A percentile compares a stretch with the other conserved stretches of the same genome.
Conservation (phyloP, 331 rosid species). For the Saraca asoca region DNA sequence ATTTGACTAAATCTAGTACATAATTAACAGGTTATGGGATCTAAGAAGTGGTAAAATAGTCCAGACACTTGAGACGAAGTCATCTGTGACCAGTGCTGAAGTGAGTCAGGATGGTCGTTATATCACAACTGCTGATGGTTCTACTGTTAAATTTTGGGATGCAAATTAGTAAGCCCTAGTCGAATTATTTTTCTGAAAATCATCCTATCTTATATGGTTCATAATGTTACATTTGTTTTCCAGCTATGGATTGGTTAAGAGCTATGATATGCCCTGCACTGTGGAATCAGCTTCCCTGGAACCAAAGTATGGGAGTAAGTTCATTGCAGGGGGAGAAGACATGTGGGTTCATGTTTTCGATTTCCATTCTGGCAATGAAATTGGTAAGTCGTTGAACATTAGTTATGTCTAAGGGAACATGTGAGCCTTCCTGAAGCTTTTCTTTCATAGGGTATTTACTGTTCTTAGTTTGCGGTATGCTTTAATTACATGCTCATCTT, state of each 20-base stretch:
- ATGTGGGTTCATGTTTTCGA: slow-evolving; percentile 97
- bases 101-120: slow-evolving; percentile 98
- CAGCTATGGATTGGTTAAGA: slow-evolving; percentile 91
- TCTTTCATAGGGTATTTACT: not conserved
- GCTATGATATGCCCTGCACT: slow-evolving; percentile 92
- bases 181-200: not conserved
- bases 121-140: slow-evolving; percentile 94
- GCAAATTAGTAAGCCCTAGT: slow-evolving; percentile 73
- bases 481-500: not conserved
- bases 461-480: not conserved
- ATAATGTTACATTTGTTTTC: slow-evolving; percentile 19
- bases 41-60: slow-evolving; percentile 88
- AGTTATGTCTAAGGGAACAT: not conserved
- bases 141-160: slow-evolving; percentile 97
- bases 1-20: slow-evolving; percentile 22
- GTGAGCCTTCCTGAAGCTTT: not conserved
- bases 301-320: slow-evolving; percentile 88
- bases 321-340: slow-evolving; percentile 97
- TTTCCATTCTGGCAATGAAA: slow-evolving; percentile 87
- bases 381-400: slow-evolving; percentile 54
- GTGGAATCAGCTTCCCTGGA: slow-evolving; percentile 96
- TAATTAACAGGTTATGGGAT: slow-evolving; percentile 82
- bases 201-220: slow-evolving; percentile 5
- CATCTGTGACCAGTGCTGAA: slow-evolving; percentile 95
- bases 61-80: slow-evolving; percentile 87